Evolutionary conservation across 1,284 basidiomycete species (phyloP).

Genomic region (Exobasidium rhododendri): DNA sequence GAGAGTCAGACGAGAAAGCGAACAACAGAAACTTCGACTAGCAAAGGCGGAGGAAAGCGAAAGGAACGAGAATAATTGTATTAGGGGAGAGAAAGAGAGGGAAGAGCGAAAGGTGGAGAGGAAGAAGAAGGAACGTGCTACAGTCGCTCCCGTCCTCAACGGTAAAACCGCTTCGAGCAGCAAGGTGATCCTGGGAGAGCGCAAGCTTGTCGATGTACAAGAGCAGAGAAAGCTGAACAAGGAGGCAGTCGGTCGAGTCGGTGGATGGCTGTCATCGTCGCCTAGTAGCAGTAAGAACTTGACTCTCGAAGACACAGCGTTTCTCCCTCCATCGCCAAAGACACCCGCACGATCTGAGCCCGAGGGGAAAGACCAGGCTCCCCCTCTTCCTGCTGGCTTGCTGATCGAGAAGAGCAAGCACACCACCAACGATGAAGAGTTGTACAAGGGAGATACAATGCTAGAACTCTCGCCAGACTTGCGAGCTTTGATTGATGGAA

Average conservation of each 20-base stretch:
- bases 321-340: conserved; percentile 20
- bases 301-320: background rate
- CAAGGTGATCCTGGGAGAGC: conserved; percentile 17
- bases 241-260: conserved; percentile 34
- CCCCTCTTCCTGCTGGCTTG: background rate
- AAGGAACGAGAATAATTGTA: background rate
- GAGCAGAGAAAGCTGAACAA: conserved; percentile 25
- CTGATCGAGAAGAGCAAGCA: conserved; percentile 14
- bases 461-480: conserved; percentile 36
- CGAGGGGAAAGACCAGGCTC: background rate
- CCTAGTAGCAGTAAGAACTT: conserved; percentile 15
- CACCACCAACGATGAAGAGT: background rate
- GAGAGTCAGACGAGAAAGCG: conserved; percentile 5
- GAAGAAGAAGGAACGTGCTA: background rate
- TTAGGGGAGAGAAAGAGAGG: background rate
- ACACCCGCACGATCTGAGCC: conserved; percentile 29
- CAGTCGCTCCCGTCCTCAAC: background rate
- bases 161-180: background rate
- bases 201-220: conserved; percentile 16
- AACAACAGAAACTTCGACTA: conserved; percentile 14
- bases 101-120: conserved; percentile 12
- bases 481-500: conserved; percentile 32
- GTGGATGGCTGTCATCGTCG: conserved; percentile 35
- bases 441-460: background rate
- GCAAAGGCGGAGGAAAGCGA: conserved; percentile 12